Evolutionary conservation across 768 basidiomycete genomes (phyloP), one percentile per base, ranked within the genome.

Genomic region (Austroboletus eburneus): DNA sequence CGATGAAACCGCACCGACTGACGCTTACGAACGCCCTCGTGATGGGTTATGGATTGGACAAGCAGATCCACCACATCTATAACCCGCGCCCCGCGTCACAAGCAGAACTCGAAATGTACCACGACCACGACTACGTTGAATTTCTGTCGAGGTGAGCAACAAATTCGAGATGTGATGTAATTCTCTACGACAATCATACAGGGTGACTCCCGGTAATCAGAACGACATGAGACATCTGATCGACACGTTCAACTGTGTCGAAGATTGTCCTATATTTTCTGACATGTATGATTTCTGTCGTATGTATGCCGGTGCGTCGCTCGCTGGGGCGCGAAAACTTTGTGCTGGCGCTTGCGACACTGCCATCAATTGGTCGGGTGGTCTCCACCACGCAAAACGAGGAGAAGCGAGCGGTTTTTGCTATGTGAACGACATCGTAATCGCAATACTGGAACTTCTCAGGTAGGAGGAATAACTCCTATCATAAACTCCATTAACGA

Each of bases 301-400:
- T 38, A 87, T 94, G 80, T 99, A 96, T 65, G 79, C 95, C 2
- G 96, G 96, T 1, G 93, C 79, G 0, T 93, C 91, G 2, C 72
- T 99, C 17, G 90, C 91, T 16, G 96, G 88, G 2, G 94, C 94
- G 9, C 73, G 92, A 17, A 94, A 92, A 64, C 74, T 98, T 3
- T 83, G 81, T 42, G 77, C 86, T 2, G 91, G 91, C 1, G 63
- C 83, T 2, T 91, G 93, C 16, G 96, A 99, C 67, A 97, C 95
- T 35, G 96, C 96, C 0, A 91, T 99, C 57, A 98, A 97, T 61
- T 99, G 96, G 96, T 93, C 93, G 18, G 96, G 96, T 1, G 96
- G 96, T 0, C 76, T 99, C 17, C 96, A 99, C 68, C 96, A 99
- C 58, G 96, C 95, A 2, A 98, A 98, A 72, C 87, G 94, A 52